These are phyloP conservation scores for Avicennia marina DNA, from an alignment of 257 asterid species.

Conservation along the genomic window DNA sequence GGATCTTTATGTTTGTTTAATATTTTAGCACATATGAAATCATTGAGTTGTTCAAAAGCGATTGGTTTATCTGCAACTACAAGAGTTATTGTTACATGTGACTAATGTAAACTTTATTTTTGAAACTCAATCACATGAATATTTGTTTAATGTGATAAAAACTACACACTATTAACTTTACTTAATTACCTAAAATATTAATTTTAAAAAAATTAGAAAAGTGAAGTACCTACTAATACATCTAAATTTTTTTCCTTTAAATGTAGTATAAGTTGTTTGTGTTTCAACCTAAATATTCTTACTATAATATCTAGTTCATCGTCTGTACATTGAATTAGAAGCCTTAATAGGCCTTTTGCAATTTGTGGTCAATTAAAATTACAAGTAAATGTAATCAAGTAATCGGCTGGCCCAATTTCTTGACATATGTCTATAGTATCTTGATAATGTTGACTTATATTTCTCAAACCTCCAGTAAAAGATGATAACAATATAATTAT, in stretches of 20 bases:
- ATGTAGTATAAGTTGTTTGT: background rate
- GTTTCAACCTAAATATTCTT: background rate
- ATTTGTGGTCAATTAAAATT: background rate
- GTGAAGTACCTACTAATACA: background rate
- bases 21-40: slow-evolving; percentile 3
- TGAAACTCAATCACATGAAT: slow-evolving; percentile 11
- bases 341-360: background rate
- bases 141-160: background rate
- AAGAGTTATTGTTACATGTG: background rate
- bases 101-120: background rate
- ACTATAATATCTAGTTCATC: background rate
- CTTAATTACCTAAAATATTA: background rate
- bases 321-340: background rate
- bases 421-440: background rate
- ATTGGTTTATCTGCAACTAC: background rate
- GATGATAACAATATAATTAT: background rate
- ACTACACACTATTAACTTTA: background rate
- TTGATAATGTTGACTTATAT: background rate
- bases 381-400: background rate
- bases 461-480: background rate
- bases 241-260: background rate
- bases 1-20: background rate
- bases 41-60: background rate
- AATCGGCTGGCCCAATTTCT: background rate
- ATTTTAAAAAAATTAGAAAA: background rate